Percentiles rank a stretch among this genome's conserved stretches.
Evolutionary conservation across 2,329 filamentous ascomycete species (phyloP).

Genomic region (Chalaropsis thielavioides): DNA sequence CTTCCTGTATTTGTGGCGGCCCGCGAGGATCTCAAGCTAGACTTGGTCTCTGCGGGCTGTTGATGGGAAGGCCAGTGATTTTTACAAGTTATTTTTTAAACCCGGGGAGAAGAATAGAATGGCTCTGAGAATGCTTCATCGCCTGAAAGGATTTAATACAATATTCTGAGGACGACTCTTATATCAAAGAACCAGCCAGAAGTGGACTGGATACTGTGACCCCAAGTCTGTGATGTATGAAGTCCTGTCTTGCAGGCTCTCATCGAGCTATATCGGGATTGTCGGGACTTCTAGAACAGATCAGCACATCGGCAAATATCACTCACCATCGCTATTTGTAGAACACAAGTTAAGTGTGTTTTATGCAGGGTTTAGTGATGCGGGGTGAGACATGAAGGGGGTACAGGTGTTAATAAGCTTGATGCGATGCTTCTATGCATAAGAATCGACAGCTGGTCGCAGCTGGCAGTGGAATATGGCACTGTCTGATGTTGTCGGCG

Average conservation of each 20-base stretch:
- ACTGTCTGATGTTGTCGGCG: too few species aligned
- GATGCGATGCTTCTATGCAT: neutral
- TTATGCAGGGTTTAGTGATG: neutral
- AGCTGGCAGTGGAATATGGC: too few species aligned
- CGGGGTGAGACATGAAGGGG: neutral
- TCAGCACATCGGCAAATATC: neutral
- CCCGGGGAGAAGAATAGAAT: neutral
- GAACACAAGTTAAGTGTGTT: neutral
- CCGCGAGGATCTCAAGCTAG: neutral
- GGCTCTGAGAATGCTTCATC: neutral
- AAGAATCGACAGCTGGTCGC: neutral
- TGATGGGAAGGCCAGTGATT: neutral
- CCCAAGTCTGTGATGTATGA: neutral
- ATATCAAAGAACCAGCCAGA: neutral
- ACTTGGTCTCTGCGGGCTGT: neutral
- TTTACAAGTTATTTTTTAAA: neutral
- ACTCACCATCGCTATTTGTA: neutral
- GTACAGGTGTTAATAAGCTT: neutral
- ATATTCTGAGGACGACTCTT: neutral
- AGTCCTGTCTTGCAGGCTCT: too few species aligned
- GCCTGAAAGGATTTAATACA: neutral
- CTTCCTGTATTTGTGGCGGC: neutral
- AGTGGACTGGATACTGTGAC: neutral
- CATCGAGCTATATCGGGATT: neutral
- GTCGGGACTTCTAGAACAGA: neutral